Evolutionary conservation across 164 flowering plant genomes (phyloP).

Genomic region (Brasenia schreberi): DNA sequence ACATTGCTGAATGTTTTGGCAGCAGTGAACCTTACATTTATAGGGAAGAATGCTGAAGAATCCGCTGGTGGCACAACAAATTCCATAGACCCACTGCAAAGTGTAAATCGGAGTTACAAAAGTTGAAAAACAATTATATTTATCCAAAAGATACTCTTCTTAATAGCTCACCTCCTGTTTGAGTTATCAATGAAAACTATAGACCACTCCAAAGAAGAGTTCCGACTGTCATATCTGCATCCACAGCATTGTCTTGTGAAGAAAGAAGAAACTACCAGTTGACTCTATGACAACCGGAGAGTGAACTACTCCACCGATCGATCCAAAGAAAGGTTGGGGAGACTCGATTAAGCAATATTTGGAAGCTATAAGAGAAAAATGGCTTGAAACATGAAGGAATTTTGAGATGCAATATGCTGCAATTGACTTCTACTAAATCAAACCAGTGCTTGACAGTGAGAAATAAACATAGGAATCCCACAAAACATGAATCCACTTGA

Average conservation of each 20-base stretch:
- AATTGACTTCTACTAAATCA: no score
- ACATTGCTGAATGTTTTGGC: constrained; percentile 76
- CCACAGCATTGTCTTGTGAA: neutral
- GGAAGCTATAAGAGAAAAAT: neutral
- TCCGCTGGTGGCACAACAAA: constrained; percentile 94
- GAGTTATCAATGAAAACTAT: constrained; percentile 80
- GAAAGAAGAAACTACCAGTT: neutral
- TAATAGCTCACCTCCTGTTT: constrained; percentile 62
- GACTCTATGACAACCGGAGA: neutral
- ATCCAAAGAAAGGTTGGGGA: no score
- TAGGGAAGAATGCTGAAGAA: constrained; percentile 79
- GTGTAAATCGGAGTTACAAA: neutral
- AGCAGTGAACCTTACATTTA: constrained; percentile 73
- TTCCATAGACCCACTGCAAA: constrained; percentile 92
- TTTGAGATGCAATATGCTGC: no score
- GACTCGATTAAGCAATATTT: neutral
- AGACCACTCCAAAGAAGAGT: constrained; percentile 83
- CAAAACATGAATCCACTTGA: no score
- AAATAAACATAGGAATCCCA: no score
- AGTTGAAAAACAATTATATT: neutral
- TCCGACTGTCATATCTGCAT: constrained; percentile 77
- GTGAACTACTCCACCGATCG: no score
- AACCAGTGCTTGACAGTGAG: no score
- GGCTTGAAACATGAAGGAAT: no score
- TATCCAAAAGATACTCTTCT: neutral